Percentiles rank a stretch among this genome's conserved stretches.
phyloP scores from a whole-genome alignment of 2,329 filamentous ascomycete species.

The Teratosphaeria gauchensis region DNA sequence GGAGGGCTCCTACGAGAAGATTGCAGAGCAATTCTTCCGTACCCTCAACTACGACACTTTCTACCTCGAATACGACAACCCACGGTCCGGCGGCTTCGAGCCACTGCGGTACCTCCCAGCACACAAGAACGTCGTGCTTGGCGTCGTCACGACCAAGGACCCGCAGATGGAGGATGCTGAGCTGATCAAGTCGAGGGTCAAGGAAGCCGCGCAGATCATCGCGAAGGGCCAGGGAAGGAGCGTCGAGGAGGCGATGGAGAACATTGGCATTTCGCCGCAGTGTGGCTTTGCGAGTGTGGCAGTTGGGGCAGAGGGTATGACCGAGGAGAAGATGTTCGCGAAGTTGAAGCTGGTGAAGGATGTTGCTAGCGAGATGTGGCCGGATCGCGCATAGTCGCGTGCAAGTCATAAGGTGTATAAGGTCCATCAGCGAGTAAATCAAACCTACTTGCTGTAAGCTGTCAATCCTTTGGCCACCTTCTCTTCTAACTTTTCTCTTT shows the following conservation, averaged over 20 bases:
- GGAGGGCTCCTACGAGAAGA: conserved; percentile 29
- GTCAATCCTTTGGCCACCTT: too few species aligned
- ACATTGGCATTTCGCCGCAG: conserved; percentile 29
- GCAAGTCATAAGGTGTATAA: not conserved
- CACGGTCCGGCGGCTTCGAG: conserved; percentile 29
- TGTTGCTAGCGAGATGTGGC: conserved; percentile 29
- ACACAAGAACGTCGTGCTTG: conserved; percentile 31
- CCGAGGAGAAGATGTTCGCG: conserved; percentile 30
- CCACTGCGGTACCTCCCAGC: conserved; percentile 28
- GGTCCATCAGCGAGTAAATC: not conserved
- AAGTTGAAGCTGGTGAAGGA: conserved; percentile 28
- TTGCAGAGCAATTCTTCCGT: conserved; percentile 30
- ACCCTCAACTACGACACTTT: conserved; percentile 31
- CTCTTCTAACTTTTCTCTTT: too few species aligned
- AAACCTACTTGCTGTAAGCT: too few species aligned
- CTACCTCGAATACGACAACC: conserved; percentile 32
- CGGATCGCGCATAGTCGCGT: conserved; percentile 16
- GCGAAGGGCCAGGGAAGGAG: conserved; percentile 28
- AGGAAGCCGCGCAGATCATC: conserved; percentile 28
- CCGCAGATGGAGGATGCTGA: conserved; percentile 27
- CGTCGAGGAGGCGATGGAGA: conserved; percentile 28
- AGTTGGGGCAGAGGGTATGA: conserved; percentile 28
- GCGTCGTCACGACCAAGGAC: conserved; percentile 30
- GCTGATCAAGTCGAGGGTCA: conserved; percentile 25
- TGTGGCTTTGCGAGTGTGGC: conserved; percentile 31